Evolutionary conservation across 2,329 filamentous ascomycete genomes (phyloP).

Genomic region (Aspergillus sojae): DNA sequence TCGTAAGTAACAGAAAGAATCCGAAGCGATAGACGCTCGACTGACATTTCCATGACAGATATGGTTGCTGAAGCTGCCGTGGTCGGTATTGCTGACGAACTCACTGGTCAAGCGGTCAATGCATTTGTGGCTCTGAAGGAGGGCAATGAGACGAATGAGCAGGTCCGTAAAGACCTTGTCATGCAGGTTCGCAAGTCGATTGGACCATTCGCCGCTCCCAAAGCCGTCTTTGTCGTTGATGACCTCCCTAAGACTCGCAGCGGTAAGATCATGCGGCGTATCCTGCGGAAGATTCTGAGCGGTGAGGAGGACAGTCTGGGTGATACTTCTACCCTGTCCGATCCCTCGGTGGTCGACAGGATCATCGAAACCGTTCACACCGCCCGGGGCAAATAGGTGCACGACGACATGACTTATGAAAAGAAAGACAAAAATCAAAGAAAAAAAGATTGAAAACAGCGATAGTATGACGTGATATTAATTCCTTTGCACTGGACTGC

Average conservation of each 20-base stretch:
- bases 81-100: slow-evolving; percentile 87
- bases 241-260: slow-evolving; percentile 96
- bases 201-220: slow-evolving; percentile 94
- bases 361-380: slow-evolving; percentile 80
- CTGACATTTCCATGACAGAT: slow-evolving; percentile 28
- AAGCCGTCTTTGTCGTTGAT: slow-evolving; percentile 85
- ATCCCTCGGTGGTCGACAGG: slow-evolving; percentile 84
- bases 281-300: slow-evolving; percentile 94
- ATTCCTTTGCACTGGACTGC: neutral
- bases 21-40: neutral
- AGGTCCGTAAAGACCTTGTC: slow-evolving; percentile 88
- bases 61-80: slow-evolving; percentile 89
- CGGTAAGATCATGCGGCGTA: slow-evolving; percentile 98
- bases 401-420: slow-evolving; percentile 4
- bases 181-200: slow-evolving; percentile 97
- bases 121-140: slow-evolving; percentile 95
- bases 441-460: slow-evolving; percentile 8
- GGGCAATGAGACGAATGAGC: slow-evolving; percentile 72
- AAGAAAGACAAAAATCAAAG: slow-evolving; percentile 9
- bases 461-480: slow-evolving; percentile 1
- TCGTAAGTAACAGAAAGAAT: slow-evolving; percentile 46
- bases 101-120: slow-evolving; percentile 96
- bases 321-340: slow-evolving; percentile 87
- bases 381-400: slow-evolving; percentile 43
- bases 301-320: slow-evolving; percentile 97